These are phyloP conservation scores for Cercospora sp. DNA, from an alignment of 2,329 filamentous ascomycete genomes.

Conservation along the genomic window DNA sequence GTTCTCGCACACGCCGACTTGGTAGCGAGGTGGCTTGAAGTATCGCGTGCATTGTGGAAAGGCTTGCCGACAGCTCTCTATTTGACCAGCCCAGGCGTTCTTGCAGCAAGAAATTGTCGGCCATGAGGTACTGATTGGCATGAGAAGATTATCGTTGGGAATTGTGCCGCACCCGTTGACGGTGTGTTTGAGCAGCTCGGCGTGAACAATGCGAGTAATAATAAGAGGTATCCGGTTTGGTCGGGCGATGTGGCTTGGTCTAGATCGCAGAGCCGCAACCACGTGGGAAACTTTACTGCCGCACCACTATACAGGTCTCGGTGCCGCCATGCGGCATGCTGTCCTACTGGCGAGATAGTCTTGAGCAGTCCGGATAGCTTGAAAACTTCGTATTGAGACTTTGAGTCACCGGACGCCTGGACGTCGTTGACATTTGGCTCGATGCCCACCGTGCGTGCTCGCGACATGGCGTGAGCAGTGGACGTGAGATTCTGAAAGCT, in stretches of 20 bases:
- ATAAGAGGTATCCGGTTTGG: background rate
- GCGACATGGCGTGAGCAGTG: background rate
- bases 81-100: background rate
- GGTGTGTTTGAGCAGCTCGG: background rate
- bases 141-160: background rate
- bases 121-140: background rate
- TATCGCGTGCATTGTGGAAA: background rate
- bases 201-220: background rate
- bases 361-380: background rate
- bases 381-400: background rate
- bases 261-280: background rate
- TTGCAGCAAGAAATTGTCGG: background rate
- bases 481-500: background rate
- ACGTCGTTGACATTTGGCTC: background rate
- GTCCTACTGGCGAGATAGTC: background rate
- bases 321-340: background rate
- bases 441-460: background rate
- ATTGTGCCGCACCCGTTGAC: background rate
- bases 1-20: background rate
- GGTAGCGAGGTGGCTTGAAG: background rate
- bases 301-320: background rate
- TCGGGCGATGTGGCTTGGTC: background rate
- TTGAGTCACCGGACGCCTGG: background rate
- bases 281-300: background rate
- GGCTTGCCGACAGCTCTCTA: background rate